Percentiles rank a stretch among this genome's conserved stretches.
Conservation (phyloP, 2,329 filamentous ascomycete genomes). For the Cladophialophora immunda region DNA sequence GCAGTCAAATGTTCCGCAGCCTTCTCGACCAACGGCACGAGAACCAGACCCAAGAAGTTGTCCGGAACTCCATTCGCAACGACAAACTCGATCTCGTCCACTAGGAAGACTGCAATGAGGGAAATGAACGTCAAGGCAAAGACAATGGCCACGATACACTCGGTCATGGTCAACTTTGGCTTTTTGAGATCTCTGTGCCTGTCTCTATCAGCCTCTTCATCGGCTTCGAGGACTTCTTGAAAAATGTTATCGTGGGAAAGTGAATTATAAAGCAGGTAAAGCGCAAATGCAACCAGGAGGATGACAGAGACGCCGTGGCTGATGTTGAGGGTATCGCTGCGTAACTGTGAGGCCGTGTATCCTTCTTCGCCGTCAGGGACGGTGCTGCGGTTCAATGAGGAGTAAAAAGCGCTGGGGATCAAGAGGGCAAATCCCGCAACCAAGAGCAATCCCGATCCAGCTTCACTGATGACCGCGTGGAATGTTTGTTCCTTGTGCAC, state of each 20-base stretch:
- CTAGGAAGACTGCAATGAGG: slow-evolving; percentile 76
- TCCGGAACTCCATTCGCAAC: slow-evolving; percentile 63
- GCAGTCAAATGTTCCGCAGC: slow-evolving; percentile 85
- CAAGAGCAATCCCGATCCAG: slow-evolving; percentile 77
- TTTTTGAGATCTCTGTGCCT: slow-evolving; percentile 67
- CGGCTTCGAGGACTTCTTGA: slow-evolving; percentile 74
- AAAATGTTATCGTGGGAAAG: slow-evolving; percentile 79
- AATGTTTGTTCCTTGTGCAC: slow-evolving; percentile 74
- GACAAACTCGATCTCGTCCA: slow-evolving; percentile 73
- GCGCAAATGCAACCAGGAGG: slow-evolving; percentile 72
- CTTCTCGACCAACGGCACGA: slow-evolving; percentile 76
- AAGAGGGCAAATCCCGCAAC: slow-evolving; percentile 71
- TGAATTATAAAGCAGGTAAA: slow-evolving; percentile 78
- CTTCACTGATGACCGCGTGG: slow-evolving; percentile 78
- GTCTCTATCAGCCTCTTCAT: slow-evolving; percentile 74
- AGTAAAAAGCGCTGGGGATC: slow-evolving; percentile 57
- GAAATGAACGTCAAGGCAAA: slow-evolving; percentile 74
- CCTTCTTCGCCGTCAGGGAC: slow-evolving; percentile 40
- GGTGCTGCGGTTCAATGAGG: slow-evolving; percentile 62
- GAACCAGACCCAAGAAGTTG: slow-evolving; percentile 74
- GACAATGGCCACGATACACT: slow-evolving; percentile 71
- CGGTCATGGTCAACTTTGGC: slow-evolving; percentile 76
- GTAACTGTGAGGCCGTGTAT: slow-evolving; percentile 54
- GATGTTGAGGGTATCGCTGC: slow-evolving; percentile 67
- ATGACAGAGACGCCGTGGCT: slow-evolving; percentile 76